Evolutionary conservation across 1,284 basidiomycete species (phyloP), one percentile per base, ranked within the genome.

Genomic region (Hymenochaete sp.): DNA sequence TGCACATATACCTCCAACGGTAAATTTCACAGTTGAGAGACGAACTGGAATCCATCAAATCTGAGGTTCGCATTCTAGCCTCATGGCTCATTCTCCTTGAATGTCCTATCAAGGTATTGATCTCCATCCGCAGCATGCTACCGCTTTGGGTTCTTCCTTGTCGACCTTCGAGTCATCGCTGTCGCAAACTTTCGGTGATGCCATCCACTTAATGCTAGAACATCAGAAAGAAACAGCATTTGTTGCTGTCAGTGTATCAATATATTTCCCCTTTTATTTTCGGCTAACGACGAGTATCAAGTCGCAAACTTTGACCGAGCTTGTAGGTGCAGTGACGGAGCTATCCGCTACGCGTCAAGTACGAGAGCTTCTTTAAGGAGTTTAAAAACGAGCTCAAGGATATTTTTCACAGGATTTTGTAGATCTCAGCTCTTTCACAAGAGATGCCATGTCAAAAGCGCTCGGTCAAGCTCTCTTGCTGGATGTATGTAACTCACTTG

Each of bases 391-490:
- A 14, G 13, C 27, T 40, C 19, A 32, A 22, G 25, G 14, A 16
- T 3, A 14, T 29, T 5, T 22, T 22, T 33, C 10, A 10, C 16
- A 46, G 44, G 44, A 46, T 13, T 39, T 46, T 18, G 13, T 35
- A 19, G 37, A 22, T 22, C 29, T 46, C 5, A 26, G 44, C 19
- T 18, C 24, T 21, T 46, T 46, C 31, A 29, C 40, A 27, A 46
- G 40, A 39, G 44, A 46, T 25, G 19, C 36, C 14, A 40, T 38
- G 13, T 28, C 44, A n/a, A 46, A 46, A 35, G 44, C 44, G 4
- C 40, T 37, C 19, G 40, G 26, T 22, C 44, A 46, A 33, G 44
- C 38, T 2, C 22, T 46, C 18, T 29, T 46, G 10, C 19, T 46
- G 13, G 44, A 46, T 25, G 44, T 46, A 3, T 1, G 44, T n/a